Evolutionary conservation across 1,139 yeast species (phyloP).

Genomic region (Candida sp.): DNA sequence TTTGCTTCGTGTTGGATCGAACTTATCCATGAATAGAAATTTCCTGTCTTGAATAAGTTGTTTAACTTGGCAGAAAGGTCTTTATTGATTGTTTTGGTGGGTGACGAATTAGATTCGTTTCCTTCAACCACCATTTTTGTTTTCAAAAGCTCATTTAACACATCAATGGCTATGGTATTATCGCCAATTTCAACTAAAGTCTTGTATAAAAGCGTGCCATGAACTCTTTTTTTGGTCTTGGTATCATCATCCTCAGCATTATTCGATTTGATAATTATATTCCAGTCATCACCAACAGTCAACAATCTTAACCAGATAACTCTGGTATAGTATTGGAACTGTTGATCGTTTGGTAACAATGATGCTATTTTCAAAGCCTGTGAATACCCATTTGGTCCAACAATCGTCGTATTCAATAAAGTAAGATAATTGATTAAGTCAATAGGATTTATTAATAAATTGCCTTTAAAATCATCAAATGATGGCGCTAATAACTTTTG

Average conservation of each 20-base stretch:
- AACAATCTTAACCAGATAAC: constrained; percentile 65
- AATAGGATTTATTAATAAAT: constrained; percentile 37
- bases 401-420: constrained; percentile 33
- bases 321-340: constrained; percentile 18
- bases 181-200: constrained; percentile 25
- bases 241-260: constrained; percentile 48
- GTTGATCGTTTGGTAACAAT: constrained; percentile 21
- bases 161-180: constrained; percentile 1
- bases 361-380: constrained; percentile 36
- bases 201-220: constrained; percentile 43
- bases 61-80: constrained; percentile 11
- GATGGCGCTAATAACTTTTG: constrained; percentile 24
- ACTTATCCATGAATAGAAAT: constrained; percentile 25
- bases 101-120: constrained; percentile 8
- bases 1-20: constrained; percentile 9
- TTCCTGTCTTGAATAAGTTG: constrained; percentile 13
- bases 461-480: constrained; percentile 30
- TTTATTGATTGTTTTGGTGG: constrained; percentile 12
- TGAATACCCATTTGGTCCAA: constrained; percentile 21
- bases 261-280: constrained; percentile 31
- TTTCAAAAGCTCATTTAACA: constrained; percentile 7
- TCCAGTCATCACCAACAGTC: constrained; percentile 57
- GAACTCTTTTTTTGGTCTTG: constrained; percentile 33
- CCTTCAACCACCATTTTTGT: constrained; percentile 4
- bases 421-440: constrained; percentile 61